These are phyloP conservation scores for Metschnikowia amazonensis DNA, from an alignment of 805 yeast genomes.

Conservation along the genomic window DNA sequence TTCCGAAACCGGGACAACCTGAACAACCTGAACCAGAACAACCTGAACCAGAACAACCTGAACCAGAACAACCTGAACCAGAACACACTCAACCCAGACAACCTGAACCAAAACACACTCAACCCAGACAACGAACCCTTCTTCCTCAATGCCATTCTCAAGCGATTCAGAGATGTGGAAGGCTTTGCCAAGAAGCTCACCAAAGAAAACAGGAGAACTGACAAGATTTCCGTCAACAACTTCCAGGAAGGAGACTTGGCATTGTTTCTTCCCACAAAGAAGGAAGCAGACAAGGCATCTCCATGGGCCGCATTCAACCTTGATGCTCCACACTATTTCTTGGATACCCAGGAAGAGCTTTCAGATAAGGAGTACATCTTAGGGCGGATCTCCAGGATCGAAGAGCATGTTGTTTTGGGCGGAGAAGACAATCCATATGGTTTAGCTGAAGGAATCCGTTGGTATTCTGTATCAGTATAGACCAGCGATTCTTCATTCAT, in stretches of 20 bases:
- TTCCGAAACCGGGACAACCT: constrained; percentile 17
- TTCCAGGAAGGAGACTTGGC: constrained; percentile 77
- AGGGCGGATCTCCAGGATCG: constrained; percentile 60
- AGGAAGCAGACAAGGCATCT: constrained; percentile 28
- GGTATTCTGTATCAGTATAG: constrained; percentile 43
- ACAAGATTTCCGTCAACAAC: constrained; percentile 59
- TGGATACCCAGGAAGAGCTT: constrained; percentile 37
- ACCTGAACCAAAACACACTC: too few species aligned
- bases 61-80: too few species aligned
- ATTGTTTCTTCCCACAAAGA: constrained; percentile 75
- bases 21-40: too few species aligned
- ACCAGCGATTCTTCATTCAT: too few species aligned
- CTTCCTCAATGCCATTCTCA: constrained; percentile 47
- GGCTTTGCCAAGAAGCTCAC: constrained; percentile 80
- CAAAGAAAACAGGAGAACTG: constrained; percentile 52
- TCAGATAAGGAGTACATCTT: constrained; percentile 73
- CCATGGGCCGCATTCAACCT: constrained; percentile 96
- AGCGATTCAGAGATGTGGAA: constrained; percentile 86
- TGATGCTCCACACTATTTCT: constrained; percentile 80
- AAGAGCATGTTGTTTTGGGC: constrained; percentile 45
- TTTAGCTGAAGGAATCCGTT: constrained; percentile 55
- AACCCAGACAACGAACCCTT: constrained; percentile 21
- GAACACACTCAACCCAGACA: too few species aligned
- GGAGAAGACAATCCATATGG: constrained; percentile 57
- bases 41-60: too few species aligned